Percentiles rank a stretch among this genome's conserved stretches.
Evolutionary conservation across 2,329 filamentous ascomycete species (phyloP).

Genomic region (Colletotrichum sp.): DNA sequence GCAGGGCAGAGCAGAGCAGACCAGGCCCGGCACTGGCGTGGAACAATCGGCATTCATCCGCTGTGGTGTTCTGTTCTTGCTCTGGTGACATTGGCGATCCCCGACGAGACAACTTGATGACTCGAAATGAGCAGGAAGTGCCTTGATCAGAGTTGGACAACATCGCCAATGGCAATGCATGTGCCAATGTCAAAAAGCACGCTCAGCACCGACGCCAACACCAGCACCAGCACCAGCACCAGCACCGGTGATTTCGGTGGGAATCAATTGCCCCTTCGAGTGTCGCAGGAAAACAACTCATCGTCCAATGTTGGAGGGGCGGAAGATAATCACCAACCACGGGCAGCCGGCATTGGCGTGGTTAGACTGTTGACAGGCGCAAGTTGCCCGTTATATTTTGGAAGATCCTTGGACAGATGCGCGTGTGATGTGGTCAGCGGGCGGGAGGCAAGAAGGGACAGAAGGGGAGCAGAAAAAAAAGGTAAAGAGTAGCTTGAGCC

Average conservation of each 20-base stretch:
- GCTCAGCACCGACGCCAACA: not conserved
- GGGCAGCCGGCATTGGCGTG: not conserved
- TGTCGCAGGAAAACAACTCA: not conserved
- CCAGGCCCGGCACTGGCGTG: not conserved
- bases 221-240: not conserved
- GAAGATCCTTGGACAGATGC: not conserved
- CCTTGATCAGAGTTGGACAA: not conserved
- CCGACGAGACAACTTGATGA: not conserved
- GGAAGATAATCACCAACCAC: not conserved
- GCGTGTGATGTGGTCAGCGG: constrained; percentile 15
- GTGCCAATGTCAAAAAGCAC: not conserved
- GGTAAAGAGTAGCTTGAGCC: not conserved
- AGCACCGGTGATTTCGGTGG: not conserved
- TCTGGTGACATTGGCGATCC: not conserved
- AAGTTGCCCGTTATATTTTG: not conserved
- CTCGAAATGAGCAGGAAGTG: not conserved
- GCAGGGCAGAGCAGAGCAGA: not conserved
- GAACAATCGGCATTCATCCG: not conserved
- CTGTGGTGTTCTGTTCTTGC: not conserved
- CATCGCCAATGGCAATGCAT: not conserved
- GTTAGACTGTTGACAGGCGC: constrained; percentile 2
- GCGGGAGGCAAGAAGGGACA: not conserved
- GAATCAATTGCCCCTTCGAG: not conserved
- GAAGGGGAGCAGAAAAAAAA: not conserved
- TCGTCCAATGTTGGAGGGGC: constrained; percentile 6